Base-by-base conservation (phyloP, 192 early-diverging fungal species). In the Entomortierella beljakovae region DNA sequence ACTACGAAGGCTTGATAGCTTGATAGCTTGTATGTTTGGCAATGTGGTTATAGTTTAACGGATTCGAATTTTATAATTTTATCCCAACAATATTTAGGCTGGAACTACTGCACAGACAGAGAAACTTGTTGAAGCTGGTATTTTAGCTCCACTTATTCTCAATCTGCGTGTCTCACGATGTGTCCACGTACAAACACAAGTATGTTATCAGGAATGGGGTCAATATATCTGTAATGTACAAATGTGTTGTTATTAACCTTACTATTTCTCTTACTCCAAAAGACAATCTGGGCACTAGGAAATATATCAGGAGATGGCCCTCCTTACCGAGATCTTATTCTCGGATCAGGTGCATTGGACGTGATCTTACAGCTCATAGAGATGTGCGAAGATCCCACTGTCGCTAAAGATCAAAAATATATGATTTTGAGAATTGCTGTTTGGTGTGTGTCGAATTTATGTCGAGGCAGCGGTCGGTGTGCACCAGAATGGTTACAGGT, bases 261-360 rank as follows among this genome's bases (percentile, higher is more conserved):
- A 40, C 6, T 40, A 40, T 40, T 40, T 40, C 13, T 40, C 13
- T 9, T 13, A 40, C 13, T 40, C 37, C 15, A 15, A 46, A 11
- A 79, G 75, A 79, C 75, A 0, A 79, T 79, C 48, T 79, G 75
- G 75, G 75, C 75, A 4, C 62, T 79, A 32, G 75, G 75, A 51
- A 79, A 79, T 26, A 79, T 79, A 16, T 79, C 75, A n/a, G 75
- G 75, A 11, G 75, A 79, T 55, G 75, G 75, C 18, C 75, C 75
- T 11, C 75, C 75, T 10, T 79, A 70, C 25, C 53, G 75, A 25
- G 75, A 79, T 42, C 75, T 79, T 20, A 79, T 79, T 42, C 54
- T 79, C 7, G 34, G 62, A 53, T 79, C 75, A 1, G 75, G 75
- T 6, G 75, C 75, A 13, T 51, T 79, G 42, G 75, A 79, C 3